A percentile compares a stretch with the other conserved stretches of the same genome.
These are phyloP conservation scores for Polygonum maritimum DNA, from an alignment of 148 eudicot genomes.

Conservation along the genomic window DNA sequence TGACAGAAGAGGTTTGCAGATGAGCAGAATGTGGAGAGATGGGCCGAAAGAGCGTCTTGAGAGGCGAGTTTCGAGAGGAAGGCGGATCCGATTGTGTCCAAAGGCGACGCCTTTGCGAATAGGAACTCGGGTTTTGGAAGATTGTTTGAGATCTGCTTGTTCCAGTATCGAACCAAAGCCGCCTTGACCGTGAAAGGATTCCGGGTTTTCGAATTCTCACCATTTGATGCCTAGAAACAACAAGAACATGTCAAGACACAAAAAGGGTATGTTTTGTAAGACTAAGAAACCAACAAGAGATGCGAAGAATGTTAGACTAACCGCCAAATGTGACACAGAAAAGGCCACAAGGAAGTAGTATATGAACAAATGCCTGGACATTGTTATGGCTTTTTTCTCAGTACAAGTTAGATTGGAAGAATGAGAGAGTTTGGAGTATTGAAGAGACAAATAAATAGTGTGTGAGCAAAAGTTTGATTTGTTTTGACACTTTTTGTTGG, in stretches of 20 bases:
- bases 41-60: conserved; percentile 30
- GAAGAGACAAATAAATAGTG: not conserved
- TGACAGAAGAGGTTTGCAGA: conserved; percentile 66
- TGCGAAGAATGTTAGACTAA: not conserved
- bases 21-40: conserved; percentile 54
- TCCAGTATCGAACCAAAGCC: conserved; percentile 73
- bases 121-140: conserved; percentile 46
- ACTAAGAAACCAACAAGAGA: not conserved
- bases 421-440: conserved; percentile 1
- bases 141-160: conserved; percentile 45
- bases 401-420: not conserved
- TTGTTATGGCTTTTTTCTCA: not conserved
- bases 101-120: conserved; percentile 76
- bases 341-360: not conserved
- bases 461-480: not conserved
- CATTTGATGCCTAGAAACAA: not conserved
- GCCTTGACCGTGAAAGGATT: conserved; percentile 81
- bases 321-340: not conserved
- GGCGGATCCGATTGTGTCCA: conserved; percentile 39
- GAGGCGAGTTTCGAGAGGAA: conserved; percentile 46
- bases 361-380: not conserved
- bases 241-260: not conserved
- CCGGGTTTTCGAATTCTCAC: not conserved
- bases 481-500: not conserved
- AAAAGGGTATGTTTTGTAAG: not conserved